phyloP scores from a whole-genome alignment of 257 asterid species.

The Solanum gracilifrons region DNA sequence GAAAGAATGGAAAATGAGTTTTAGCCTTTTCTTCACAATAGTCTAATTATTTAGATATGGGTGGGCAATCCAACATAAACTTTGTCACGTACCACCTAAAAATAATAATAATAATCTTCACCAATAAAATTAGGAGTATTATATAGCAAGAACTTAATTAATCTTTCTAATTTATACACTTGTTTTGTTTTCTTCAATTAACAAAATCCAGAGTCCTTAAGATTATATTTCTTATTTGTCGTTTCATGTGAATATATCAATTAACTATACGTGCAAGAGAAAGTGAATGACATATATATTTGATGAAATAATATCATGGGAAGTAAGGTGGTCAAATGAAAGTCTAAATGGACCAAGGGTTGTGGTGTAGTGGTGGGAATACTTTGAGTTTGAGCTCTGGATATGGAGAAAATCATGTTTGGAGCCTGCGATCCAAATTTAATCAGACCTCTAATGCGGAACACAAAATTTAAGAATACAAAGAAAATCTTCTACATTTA shows the following conservation, averaged over 20 bases:
- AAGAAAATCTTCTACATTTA: not conserved
- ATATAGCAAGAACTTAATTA: not conserved
- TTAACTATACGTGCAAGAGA: not conserved
- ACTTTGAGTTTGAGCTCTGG: no score
- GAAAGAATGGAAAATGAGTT: conserved; percentile 19
- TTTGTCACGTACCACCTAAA: conserved; percentile 18
- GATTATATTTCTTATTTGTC: not conserved
- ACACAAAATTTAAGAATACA: not conserved
- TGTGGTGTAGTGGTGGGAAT: no score
- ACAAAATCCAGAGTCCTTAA: not conserved
- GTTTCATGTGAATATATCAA: not conserved
- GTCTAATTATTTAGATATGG: conserved; percentile 19
- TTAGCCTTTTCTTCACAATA: conserved; percentile 19
- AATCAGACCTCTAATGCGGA: no score
- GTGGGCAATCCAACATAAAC: conserved; percentile 38
- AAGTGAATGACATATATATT: not conserved
- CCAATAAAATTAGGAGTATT: not conserved
- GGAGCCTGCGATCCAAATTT: no score
- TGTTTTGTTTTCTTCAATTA: not conserved
- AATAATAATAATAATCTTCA: not conserved
- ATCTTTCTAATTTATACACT: not conserved
- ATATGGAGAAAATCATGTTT: no score
- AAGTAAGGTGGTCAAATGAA: not conserved
- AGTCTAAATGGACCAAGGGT: no score
- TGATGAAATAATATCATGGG: not conserved